A percentile compares a stretch with the other conserved stretches of the same genome.
phyloP scores from a whole-genome alignment of 2,329 filamentous ascomycete genomes.

The Aspergillus japonicus region DNA sequence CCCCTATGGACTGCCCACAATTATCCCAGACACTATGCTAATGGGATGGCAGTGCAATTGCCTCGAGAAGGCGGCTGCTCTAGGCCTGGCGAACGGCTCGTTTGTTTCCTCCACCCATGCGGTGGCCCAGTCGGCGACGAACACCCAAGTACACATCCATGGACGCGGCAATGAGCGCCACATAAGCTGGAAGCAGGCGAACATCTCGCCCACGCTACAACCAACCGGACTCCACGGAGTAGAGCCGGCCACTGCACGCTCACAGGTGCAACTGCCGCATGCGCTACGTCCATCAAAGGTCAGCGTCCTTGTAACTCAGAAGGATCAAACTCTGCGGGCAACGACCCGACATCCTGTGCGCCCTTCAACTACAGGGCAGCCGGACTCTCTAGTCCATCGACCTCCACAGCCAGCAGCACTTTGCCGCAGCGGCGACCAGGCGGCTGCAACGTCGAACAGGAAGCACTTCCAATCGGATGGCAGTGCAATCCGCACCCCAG shows the following conservation, averaged over 20 bases:
- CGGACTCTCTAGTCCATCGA: background rate
- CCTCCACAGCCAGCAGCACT: background rate
- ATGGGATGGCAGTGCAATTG: slow-evolving; percentile 38
- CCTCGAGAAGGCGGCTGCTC: slow-evolving; percentile 35
- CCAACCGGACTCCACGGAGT: background rate
- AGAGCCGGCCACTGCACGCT: background rate
- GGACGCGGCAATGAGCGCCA: background rate
- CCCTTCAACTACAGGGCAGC: slow-evolving; percentile 1
- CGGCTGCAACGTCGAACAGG: background rate
- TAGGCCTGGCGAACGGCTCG: slow-evolving; percentile 17
- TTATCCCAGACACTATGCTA: slow-evolving; percentile 13
- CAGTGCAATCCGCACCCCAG: background rate
- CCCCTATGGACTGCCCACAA: background rate
- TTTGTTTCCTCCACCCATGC: slow-evolving; percentile 11
- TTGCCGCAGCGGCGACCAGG: background rate
- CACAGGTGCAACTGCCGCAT: background rate
- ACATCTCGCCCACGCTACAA: background rate
- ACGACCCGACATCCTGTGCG: background rate
- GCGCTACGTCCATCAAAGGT: background rate
- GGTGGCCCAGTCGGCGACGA: slow-evolving; percentile 4
- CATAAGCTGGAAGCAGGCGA: background rate
- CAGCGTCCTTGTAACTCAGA: background rate
- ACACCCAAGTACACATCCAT: slow-evolving; percentile 5
- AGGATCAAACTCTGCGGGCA: background rate
- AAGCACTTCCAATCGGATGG: slow-evolving; percentile 1